Conservation (phyloP, 23 red algal species). For the Gracilariopsis chorda region DNA sequence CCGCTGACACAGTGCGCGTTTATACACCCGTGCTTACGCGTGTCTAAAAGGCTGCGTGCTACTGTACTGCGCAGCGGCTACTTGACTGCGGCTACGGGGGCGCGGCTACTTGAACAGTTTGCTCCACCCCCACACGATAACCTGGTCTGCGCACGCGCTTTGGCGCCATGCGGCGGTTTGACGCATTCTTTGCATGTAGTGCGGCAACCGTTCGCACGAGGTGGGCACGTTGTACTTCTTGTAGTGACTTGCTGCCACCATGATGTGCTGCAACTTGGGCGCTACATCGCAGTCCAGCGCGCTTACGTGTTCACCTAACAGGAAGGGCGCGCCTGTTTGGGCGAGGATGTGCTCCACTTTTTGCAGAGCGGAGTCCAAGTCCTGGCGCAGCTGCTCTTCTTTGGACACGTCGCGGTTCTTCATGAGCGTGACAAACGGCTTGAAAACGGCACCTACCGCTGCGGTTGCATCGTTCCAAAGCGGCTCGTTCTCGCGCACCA, state of each 20-base stretch:
- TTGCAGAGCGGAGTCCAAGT: constrained; percentile 1
- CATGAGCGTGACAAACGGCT: constrained; percentile 29
- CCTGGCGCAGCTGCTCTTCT: background rate
- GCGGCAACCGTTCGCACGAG: background rate
- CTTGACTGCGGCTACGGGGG: too few relatives aligned
- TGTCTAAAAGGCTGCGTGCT: too few relatives aligned
- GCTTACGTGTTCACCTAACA: constrained; percentile 29
- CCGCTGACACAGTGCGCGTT: too few relatives aligned
- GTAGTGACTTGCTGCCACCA: constrained; percentile 49
- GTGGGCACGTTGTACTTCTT: constrained; percentile 18
- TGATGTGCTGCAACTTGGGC: constrained; percentile 56
- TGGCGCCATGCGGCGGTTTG: constrained; percentile 14
- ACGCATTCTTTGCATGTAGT: constrained; percentile 13
- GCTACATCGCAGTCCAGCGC: constrained; percentile 59
- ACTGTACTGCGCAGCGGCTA: too few relatives aligned
- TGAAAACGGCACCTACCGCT: constrained; percentile 25
- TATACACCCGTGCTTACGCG: too few relatives aligned
- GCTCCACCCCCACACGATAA: constrained; percentile 69
- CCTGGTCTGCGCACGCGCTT: constrained; percentile 13
- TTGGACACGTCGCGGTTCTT: constrained; percentile 48
- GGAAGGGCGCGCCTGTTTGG: background rate
- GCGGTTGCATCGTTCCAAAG: constrained; percentile 8
- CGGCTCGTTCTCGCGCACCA: background rate
- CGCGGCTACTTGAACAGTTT: constrained; percentile 46
- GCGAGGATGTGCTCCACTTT: constrained; percentile 7